Evolutionary conservation across 2,329 filamentous ascomycete genomes (phyloP), one percentile per base, ranked within the genome.

Genomic region (Coniochaeta hoffmannii): DNA sequence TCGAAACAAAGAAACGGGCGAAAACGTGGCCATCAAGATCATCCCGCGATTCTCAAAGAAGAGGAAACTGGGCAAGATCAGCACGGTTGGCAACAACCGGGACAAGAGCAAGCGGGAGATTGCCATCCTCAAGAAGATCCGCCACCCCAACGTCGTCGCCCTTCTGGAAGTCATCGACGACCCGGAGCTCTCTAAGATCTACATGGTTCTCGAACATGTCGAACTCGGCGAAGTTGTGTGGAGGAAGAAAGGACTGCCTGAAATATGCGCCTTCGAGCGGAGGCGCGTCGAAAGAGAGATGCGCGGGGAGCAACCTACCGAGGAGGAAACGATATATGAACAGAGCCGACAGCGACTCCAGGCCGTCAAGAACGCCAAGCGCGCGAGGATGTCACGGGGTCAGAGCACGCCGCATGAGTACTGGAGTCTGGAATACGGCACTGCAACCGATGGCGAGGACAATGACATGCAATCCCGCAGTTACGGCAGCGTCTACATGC

Each of bases 131-230:
- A 99, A 99, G 72, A 99, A 99, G 76, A 96, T 96, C 54, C 87
- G 93, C 30, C 94, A 99, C 70, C 87, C 90, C n/a, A 97, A 99
- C 66, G 90, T 99, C 38, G 94, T 99, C 59, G 92, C 90, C 64
- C 78, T 99, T 36, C 81, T 97, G 60, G 94, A 99, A 73, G 92
- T 99, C 65, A 97, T 99, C 64, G 94, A 99, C 68, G 94, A 99
- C 68, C 93, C 93, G 1, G 90, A 91, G 65, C 84, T 91, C 57
- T 94, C 95, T 74, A 99, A 99, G 74, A 96, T 99, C 59, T 99
- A 99, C 73, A 93, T 99, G 74, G 90, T 97, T 19, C 80, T 99
- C 44, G 94, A 99, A 70, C 93, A 93, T 70, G 92, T 97, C 56
- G 90, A 97, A 68, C 81, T 93, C 38, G 93, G 94, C 53, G 94